Percentiles rank a stretch among this genome's conserved stretches.
These are phyloP conservation scores for Schoenoplectus triqueter DNA, from an alignment of 202 grass and related monocot species.

Conservation along the genomic window DNA sequence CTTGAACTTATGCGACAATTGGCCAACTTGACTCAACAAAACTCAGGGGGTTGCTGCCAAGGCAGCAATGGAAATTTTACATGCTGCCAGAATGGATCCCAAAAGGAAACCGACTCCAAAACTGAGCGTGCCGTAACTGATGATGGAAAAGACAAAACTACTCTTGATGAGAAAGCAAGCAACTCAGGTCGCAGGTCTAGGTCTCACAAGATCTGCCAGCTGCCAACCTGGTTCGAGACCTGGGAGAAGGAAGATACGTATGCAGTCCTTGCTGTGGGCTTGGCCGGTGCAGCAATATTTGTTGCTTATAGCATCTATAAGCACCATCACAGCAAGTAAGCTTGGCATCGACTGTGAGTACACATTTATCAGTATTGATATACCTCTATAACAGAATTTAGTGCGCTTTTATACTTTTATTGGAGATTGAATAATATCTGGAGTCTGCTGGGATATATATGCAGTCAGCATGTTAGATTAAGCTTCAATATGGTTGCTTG, in stretches of 20 bases:
- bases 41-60: slow-evolving; percentile 69
- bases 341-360: neutral
- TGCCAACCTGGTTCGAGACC: slow-evolving; percentile 82
- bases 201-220: slow-evolving; percentile 54
- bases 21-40: slow-evolving; percentile 44
- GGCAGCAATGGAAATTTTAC: slow-evolving; percentile 41
- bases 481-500: neutral
- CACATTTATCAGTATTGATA: slow-evolving; percentile 8
- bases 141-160: slow-evolving; percentile 42
- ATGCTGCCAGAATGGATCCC: slow-evolving; percentile 66
- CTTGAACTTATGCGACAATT: slow-evolving; percentile 53
- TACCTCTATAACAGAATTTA: slow-evolving; percentile 17
- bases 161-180: slow-evolving; percentile 38
- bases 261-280: slow-evolving; percentile 75
- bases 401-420: neutral
- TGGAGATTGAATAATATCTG: slow-evolving; percentile 17
- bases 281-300: slow-evolving; percentile 62
- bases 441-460: slow-evolving; percentile 6
- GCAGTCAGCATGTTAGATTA: neutral
- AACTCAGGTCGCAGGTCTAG: slow-evolving; percentile 47
- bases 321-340: slow-evolving; percentile 42
- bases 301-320: slow-evolving; percentile 84
- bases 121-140: slow-evolving; percentile 49
- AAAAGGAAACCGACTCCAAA: slow-evolving; percentile 50
- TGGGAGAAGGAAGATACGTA: slow-evolving; percentile 84